These are phyloP conservation scores for Plasmodium cynomolgi DNA, from an alignment of 169 alveolate genomes.

Conservation along the genomic window DNA sequence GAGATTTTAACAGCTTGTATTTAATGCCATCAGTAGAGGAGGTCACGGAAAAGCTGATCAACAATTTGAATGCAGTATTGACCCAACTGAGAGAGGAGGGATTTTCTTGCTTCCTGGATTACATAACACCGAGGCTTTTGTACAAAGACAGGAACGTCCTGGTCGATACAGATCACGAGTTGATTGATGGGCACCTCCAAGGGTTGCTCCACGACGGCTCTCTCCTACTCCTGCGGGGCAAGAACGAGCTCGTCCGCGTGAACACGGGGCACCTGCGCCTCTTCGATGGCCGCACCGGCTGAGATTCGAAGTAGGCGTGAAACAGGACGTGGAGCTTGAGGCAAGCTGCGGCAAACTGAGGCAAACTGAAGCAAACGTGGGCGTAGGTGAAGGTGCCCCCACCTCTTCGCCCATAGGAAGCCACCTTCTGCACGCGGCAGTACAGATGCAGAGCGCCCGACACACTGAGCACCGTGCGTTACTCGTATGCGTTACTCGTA, in stretches of 20 bases:
- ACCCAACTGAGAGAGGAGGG: neutral
- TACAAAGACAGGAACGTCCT: constrained; percentile 35
- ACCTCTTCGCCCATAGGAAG: neutral
- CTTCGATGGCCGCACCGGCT: neutral
- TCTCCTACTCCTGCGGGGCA: constrained; percentile 1
- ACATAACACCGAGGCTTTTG: constrained; percentile 23
- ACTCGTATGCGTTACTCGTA: no score
- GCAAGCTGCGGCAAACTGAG: no score
- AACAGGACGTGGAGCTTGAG: neutral
- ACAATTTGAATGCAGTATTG: neutral
- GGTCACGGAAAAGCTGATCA: constrained; percentile 12
- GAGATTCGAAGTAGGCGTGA: neutral
- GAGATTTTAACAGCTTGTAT: neutral
- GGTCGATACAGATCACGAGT: constrained; percentile 9
- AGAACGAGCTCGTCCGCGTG: constrained; percentile 8
- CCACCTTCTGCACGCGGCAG: neutral
- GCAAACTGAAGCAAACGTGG: neutral
- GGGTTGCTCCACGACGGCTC: constrained; percentile 62
- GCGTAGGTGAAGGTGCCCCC: neutral
- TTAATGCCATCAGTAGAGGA: constrained; percentile 34
- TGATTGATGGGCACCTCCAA: constrained; percentile 22
- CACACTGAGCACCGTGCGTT: neutral
- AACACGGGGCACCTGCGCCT: constrained; percentile 37
- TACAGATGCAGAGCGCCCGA: neutral
- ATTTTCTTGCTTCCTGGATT: constrained; percentile 27